Conservation (phyloP, 1,284 basidiomycete species). For the Fereydounia khargensis region DNA sequence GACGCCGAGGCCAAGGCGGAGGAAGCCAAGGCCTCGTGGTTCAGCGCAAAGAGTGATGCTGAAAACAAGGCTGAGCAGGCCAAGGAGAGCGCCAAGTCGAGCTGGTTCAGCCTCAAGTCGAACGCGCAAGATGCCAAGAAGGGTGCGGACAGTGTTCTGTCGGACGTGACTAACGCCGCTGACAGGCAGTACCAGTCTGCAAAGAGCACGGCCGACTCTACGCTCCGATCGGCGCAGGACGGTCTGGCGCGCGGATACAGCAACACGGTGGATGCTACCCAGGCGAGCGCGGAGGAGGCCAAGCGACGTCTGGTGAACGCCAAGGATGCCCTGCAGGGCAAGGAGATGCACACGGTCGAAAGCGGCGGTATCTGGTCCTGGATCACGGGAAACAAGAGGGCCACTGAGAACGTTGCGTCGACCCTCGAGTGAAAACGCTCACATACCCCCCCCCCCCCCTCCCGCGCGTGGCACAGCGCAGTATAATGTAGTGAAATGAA, state of each 20-base stretch:
- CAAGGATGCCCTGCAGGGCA: neutral
- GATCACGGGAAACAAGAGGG: slow-evolving; percentile 27
- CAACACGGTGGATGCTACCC: no score
- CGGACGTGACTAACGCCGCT: no score
- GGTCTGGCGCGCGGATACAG: no score
- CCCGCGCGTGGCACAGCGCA: no score
- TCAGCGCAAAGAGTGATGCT: slow-evolving; percentile 15
- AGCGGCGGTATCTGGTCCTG: slow-evolving; percentile 23
- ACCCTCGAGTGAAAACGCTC: slow-evolving; percentile 18
- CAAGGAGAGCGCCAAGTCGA: slow-evolving; percentile 6
- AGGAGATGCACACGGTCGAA: neutral
- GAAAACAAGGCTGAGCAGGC: slow-evolving; percentile 18
- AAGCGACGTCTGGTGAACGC: neutral
- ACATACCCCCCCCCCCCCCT: neutral
- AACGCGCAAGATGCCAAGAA: slow-evolving; percentile 8
- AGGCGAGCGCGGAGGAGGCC: neutral
- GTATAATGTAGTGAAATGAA: no score
- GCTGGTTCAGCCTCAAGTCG: slow-evolving; percentile 8
- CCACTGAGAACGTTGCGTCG: slow-evolving; percentile 27
- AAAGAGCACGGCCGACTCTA: slow-evolving; percentile 19
- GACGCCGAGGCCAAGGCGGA: slow-evolving; percentile 13
- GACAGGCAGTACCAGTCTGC: no score
- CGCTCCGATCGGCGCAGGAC: no score
- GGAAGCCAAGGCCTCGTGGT: slow-evolving; percentile 16
- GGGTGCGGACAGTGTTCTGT: no score